phyloP scores from a whole-genome alignment of 257 asterid species.

The Eucommia ulmoides region DNA sequence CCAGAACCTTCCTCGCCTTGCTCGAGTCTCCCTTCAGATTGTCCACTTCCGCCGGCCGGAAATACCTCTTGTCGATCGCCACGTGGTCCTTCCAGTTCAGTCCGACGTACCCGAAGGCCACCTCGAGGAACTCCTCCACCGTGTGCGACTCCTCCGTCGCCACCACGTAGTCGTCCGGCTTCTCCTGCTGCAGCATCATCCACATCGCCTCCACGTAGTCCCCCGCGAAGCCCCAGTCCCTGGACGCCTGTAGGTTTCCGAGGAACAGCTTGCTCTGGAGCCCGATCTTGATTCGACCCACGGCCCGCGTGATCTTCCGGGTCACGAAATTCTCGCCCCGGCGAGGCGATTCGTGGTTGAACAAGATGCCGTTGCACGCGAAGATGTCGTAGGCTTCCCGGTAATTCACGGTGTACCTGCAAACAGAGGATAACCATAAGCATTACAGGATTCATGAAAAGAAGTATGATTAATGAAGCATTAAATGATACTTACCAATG shows the following conservation, averaged over 20 bases:
- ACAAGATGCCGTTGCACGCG: constrained; percentile 90
- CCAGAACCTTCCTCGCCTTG: constrained; percentile 65
- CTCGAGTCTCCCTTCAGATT: constrained; percentile 78
- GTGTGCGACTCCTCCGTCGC: constrained; percentile 97
- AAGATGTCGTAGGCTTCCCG: constrained; percentile 81
- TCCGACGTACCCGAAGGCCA: constrained; percentile 72
- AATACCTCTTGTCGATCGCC: constrained; percentile 69
- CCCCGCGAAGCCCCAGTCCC: constrained; percentile 98
- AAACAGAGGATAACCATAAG: neutral
- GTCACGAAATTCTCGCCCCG: constrained; percentile 97
- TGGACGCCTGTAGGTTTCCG: constrained; percentile 77
- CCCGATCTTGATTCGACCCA: constrained; percentile 87
- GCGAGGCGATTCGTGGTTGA: constrained; percentile 87
- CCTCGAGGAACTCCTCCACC: constrained; percentile 72
- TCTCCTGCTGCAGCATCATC: constrained; percentile 97
- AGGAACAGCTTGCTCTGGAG: constrained; percentile 80
- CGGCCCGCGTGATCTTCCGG: constrained; percentile 88
- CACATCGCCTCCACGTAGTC: constrained; percentile 99
- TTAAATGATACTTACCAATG: no score
- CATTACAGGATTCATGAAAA: no score
- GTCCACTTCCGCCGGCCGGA: constrained; percentile 89
- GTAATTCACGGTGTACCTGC: constrained; percentile 74
- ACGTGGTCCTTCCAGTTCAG: constrained; percentile 91
- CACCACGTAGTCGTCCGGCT: constrained; percentile 91
- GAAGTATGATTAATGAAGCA: no score